Conservation (phyloP, 2,329 filamentous ascomycete species). For the Scedosporium apiospermum region DNA sequence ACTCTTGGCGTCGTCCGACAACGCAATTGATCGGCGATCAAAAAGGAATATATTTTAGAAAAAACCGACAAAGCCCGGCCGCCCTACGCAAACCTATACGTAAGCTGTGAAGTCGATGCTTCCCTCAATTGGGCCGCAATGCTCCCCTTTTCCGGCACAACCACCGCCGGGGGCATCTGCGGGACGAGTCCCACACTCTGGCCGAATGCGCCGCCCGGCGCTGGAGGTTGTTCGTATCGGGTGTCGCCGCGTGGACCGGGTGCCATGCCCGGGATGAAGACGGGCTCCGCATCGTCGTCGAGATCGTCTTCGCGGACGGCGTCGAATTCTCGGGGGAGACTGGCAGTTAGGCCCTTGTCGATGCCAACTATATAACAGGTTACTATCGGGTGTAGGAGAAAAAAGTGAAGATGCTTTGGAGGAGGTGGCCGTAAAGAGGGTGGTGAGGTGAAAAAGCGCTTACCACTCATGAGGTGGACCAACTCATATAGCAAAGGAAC, state of each 20-base stretch:
- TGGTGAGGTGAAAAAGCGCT: not conserved
- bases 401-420: not conserved
- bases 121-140: not conserved
- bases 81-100: not conserved
- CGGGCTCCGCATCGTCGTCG: not conserved
- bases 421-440: too few relatives aligned
- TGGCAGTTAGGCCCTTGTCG: not conserved
- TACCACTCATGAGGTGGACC: not conserved
- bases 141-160: not conserved
- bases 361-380: not conserved
- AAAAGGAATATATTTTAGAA: not conserved
- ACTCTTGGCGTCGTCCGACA: too few relatives aligned
- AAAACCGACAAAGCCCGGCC: not conserved
- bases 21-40: too few relatives aligned
- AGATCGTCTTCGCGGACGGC: not conserved
- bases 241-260: not conserved
- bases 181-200: not conserved
- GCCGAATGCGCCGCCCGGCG: not conserved
- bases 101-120: not conserved
- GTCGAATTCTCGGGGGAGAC: not conserved
- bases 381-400: not conserved
- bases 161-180: not conserved
- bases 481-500: slow-evolving; percentile 1
- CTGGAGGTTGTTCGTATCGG: not conserved
- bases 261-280: not conserved